A percentile compares a stretch with the other conserved stretches of the same genome.
Evolutionary conservation across 139 green algal species (phyloP).

Genomic region (Pycnococcus provasolii): DNA sequence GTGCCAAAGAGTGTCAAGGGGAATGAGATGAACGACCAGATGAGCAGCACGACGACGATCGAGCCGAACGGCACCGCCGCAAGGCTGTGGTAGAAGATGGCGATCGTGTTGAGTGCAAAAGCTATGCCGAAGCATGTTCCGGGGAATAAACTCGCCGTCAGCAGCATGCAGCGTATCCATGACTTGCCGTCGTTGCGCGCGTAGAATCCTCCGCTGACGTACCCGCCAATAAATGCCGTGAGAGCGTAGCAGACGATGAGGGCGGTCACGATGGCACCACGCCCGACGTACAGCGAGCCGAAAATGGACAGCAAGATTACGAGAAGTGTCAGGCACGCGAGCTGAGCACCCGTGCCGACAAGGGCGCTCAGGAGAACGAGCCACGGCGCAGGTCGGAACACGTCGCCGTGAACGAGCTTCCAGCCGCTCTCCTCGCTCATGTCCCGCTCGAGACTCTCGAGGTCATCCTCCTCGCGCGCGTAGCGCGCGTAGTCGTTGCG

Average conservation of each 20-base stretch:
- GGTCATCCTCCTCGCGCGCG: slow-evolving; percentile 59
- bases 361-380: slow-evolving; percentile 67
- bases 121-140: slow-evolving; percentile 68
- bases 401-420: slow-evolving; percentile 96
- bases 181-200: slow-evolving; percentile 65
- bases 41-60: slow-evolving; percentile 76
- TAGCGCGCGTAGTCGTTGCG: slow-evolving; percentile 80
- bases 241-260: slow-evolving; percentile 91
- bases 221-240: slow-evolving; percentile 71
- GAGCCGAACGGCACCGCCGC: slow-evolving; percentile 81
- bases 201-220: slow-evolving; percentile 72
- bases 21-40: slow-evolving; percentile 87
- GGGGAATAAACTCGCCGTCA: slow-evolving; percentile 69
- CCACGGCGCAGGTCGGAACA: slow-evolving; percentile 71
- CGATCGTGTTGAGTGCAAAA: slow-evolving; percentile 87
- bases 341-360: slow-evolving; percentile 71
- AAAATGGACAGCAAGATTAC: slow-evolving; percentile 87
- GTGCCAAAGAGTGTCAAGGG: slow-evolving; percentile 82
- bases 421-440: slow-evolving; percentile 86
- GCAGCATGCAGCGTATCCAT: slow-evolving; percentile 87
- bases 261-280: slow-evolving; percentile 79
- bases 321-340: slow-evolving; percentile 62
- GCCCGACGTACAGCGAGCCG: slow-evolving; percentile 43
- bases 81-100: slow-evolving; percentile 80
- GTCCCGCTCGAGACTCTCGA: slow-evolving; percentile 71